phyloP scores from a whole-genome alignment of 306 rosid species.

The Malus asiatica region DNA sequence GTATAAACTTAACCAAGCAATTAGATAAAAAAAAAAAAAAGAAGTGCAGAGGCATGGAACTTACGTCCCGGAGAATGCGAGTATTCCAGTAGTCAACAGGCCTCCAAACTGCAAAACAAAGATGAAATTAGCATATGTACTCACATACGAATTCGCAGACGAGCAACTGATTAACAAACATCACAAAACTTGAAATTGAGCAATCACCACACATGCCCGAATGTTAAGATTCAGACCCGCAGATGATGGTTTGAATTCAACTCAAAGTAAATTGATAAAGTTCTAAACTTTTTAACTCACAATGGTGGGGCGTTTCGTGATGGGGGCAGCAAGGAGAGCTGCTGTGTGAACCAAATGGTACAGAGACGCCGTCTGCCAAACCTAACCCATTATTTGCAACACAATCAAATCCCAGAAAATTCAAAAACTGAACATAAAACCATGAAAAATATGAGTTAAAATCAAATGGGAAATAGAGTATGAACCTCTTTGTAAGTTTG shows the following conservation, averaged over 20 bases:
- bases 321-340: conserved; percentile 76
- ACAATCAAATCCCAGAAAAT: neutral
- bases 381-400: conserved; percentile 30
- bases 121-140: neutral
- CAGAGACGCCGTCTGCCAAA: conserved; percentile 91
- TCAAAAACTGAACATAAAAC: neutral
- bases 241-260: neutral
- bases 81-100: conserved; percentile 71
- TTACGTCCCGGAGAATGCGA: conserved; percentile 92
- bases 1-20: neutral
- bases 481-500: conserved; percentile 66
- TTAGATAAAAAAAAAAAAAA: neutral
- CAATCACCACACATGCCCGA: no score
- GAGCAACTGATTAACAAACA: neutral
- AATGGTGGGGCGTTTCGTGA: conserved; percentile 59
- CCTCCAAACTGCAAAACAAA: conserved; percentile 67
- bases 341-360: conserved; percentile 93
- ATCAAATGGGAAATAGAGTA: conserved; percentile 5
- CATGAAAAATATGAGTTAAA: neutral
- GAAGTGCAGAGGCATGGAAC: conserved; percentile 19
- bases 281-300: conserved; percentile 37
- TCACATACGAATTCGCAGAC: neutral
- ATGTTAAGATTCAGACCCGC: neutral
- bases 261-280: neutral
- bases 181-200: no score